Evolutionary conservation across 306 rosid species (phyloP), one percentile per base, ranked within the genome.

Genomic region (Prunus mume): DNA sequence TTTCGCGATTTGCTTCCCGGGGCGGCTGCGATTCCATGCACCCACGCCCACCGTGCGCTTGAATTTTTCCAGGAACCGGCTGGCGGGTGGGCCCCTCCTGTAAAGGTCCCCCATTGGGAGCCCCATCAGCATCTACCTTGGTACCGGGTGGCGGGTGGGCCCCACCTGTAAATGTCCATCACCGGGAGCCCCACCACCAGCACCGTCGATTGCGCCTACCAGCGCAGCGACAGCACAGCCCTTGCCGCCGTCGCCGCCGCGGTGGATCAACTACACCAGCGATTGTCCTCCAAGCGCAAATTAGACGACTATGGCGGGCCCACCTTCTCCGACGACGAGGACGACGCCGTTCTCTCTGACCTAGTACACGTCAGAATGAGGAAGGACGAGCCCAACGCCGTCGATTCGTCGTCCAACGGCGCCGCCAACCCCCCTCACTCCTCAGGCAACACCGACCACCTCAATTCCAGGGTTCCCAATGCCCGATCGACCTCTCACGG

Each of bases 201-300:
- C 70, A 19, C 70, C 78, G 85, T 83, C 80, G 93, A 89, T 68
- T 77, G 73, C 61, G 86, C 76, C 52, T 86, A 80, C 78, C 83
- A 85, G 79, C 85, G 71, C 75, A 76, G 78, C 76, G 78, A 80
- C 54, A 60, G 52, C 73, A 47, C 68, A 65, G 38, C 74, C 68
- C 22, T 79, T 50, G 25, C n/a, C 30, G 51, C 71, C 47, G 22
- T 46, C 34, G 62, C 32, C 46, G 41, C 75, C 19, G 52, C 69
- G 38, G 58, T 57, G 49, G 85, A 82, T 57, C 78, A 71, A 43
- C 72, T 30, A 34, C 81, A 65, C 65, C 75, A 74, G 75, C 80
- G 90, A 30, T 78, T 74, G 46, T 75, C 93, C 2, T 78, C 93
- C 1, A 94, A 94, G 74, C 94, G 98, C 8, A 94, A 94, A 79